These are phyloP conservation scores for Metschnikowia cubensis DNA, from an alignment of 805 yeast species.

Conservation along the genomic window DNA sequence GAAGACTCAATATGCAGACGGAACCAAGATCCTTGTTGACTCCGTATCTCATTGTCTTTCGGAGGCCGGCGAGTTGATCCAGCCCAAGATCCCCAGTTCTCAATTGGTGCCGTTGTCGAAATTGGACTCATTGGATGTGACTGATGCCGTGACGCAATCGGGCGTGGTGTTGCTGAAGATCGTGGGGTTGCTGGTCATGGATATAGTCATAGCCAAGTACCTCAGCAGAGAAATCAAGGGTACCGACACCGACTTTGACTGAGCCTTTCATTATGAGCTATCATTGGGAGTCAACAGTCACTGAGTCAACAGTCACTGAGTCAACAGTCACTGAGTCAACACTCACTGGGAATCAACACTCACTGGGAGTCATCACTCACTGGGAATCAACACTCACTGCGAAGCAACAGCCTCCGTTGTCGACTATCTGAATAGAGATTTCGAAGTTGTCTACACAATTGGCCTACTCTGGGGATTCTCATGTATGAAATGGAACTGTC, in stretches of 20 bases:
- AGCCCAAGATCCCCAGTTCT: constrained; percentile 33
- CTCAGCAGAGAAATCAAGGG: constrained; percentile 26
- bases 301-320: too few species aligned
- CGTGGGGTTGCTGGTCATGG: constrained; percentile 66
- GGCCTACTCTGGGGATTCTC: too few species aligned
- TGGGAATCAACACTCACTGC: too few species aligned
- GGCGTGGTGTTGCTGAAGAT: constrained; percentile 47
- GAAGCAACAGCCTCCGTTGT: too few species aligned
- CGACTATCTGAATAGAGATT: too few species aligned
- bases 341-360: too few species aligned
- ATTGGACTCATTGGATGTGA: constrained; percentile 5
- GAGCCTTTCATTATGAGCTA: too few species aligned
- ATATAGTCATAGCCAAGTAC: constrained; percentile 47
- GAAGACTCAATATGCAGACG: constrained; percentile 25
- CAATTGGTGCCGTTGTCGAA: constrained; percentile 48
- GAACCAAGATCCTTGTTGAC: constrained; percentile 52
- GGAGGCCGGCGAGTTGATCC: constrained; percentile 66
- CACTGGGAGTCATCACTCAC: too few species aligned
- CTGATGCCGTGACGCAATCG: constrained; percentile 3
- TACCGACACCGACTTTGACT: constrained; percentile 4
- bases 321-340: too few species aligned
- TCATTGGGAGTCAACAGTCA: too few species aligned
- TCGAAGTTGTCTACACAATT: too few species aligned
- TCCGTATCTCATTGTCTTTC: constrained; percentile 50
- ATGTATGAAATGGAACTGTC: too few species aligned